These are phyloP conservation scores for Mycena olivaceomarginata DNA, from an alignment of 768 basidiomycete genomes.

Conservation along the genomic window DNA sequence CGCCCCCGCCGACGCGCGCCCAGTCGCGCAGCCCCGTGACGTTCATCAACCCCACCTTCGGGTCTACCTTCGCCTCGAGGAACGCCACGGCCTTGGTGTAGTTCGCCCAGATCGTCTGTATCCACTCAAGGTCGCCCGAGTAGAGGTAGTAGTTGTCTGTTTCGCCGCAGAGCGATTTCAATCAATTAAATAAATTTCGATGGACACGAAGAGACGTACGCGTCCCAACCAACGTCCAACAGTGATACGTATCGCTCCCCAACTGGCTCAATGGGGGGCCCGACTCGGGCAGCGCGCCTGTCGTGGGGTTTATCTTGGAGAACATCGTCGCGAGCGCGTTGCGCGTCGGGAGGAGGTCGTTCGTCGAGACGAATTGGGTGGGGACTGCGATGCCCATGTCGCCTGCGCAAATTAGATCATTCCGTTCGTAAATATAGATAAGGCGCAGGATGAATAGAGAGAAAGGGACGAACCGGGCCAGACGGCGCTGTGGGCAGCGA, in stretches of 20 bases:
- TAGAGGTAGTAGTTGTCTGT: constrained; percentile 75
- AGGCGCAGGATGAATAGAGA: too few relatives aligned
- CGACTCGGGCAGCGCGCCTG: constrained; percentile 75
- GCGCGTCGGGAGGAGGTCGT: constrained; percentile 72
- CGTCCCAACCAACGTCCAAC: constrained; percentile 77
- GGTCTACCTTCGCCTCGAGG: constrained; percentile 70
- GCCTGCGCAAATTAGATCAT: constrained; percentile 51
- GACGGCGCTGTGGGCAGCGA: constrained; percentile 61
- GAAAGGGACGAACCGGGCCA: constrained; percentile 67
- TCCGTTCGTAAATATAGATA: too few relatives aligned
- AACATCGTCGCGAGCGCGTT: constrained; percentile 79
- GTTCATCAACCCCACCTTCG: constrained; percentile 67
- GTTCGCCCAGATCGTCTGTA: constrained; percentile 71
- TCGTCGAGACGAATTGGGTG: constrained; percentile 77
- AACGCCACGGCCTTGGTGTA: constrained; percentile 75
- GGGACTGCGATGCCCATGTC: constrained; percentile 81
- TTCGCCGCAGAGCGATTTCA: background rate
- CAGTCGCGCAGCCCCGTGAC: constrained; percentile 76
- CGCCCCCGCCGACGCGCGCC: constrained; percentile 74
- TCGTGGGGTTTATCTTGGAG: constrained; percentile 68
- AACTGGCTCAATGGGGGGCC: constrained; percentile 67
- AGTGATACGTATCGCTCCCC: constrained; percentile 74
- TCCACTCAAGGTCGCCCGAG: constrained; percentile 71
- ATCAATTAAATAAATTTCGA: background rate
- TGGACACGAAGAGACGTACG: constrained; percentile 51